Conservation (phyloP, 164 flowering plant genomes). For the Euptelea pleiosperma region DNA sequence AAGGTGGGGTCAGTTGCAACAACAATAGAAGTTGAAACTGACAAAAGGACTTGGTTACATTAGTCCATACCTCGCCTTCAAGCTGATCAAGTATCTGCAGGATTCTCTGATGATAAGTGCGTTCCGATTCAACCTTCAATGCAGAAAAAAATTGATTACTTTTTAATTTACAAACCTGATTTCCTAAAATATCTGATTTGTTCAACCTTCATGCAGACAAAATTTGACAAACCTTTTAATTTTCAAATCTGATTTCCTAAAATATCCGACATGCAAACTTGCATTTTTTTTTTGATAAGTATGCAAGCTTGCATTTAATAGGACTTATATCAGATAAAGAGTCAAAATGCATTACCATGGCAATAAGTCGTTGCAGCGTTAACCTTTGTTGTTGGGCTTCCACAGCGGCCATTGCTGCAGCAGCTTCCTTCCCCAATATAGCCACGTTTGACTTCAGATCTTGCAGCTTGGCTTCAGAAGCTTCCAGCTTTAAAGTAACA, state of each 20-base stretch:
- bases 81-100: slow-evolving; percentile 88
- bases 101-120: slow-evolving; percentile 67
- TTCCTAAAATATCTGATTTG: neutral
- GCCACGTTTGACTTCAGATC: slow-evolving; percentile 80
- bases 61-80: slow-evolving; percentile 61
- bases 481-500: slow-evolving; percentile 55
- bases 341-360: slow-evolving; percentile 55
- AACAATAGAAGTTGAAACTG: neutral
- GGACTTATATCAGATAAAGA: neutral
- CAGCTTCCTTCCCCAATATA: slow-evolving; percentile 87
- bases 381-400: slow-evolving; percentile 94
- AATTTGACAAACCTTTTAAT: neutral
- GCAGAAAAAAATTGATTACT: neutral
- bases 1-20: neutral
- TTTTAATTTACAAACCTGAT: neutral
- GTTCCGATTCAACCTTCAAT: slow-evolving; percentile 85
- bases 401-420: slow-evolving; percentile 92
- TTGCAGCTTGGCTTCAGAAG: slow-evolving; percentile 74
- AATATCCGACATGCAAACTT: no score
- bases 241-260: neutral
- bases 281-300: no score
- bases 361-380: slow-evolving; percentile 80
- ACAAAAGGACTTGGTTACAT: neutral
- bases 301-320: no score
- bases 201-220: slow-evolving; percentile 58